Evolutionary conservation across 2,329 filamentous ascomycete genomes (phyloP), one percentile per base, ranked within the genome.

Genomic region (Setomelanomma holmii): DNA sequence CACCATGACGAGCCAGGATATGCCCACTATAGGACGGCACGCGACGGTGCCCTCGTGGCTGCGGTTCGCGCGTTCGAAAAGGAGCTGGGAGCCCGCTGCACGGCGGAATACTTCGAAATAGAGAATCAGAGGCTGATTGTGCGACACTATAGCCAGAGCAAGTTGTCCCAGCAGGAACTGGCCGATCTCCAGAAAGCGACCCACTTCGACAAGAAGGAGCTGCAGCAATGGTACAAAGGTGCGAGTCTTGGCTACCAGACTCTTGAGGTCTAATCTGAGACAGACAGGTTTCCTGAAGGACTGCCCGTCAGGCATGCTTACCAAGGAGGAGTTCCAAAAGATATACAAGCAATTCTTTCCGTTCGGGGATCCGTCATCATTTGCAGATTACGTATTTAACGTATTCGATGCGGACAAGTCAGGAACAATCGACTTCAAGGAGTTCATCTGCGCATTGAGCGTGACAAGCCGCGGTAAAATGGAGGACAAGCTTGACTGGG

Each of bases 141-240:
- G 52, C 57, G 43, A 55, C 60, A 58, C 55, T 61, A 66, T 73
- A 99, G 95, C 80, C 95, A 98, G 83, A 98, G 93, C 68, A 99
- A 98, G 83, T 89, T 99, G 75, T 96, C 93, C 53, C 91, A 95
- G 76, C 89, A 96, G 78, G 92, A 99, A 84, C 89, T 99, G 73
- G 86, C 85, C 64, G 95, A 99, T 78, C 87, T 99, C 65, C 93
- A 98, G 76, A 95, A 91, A 82, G 92, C 92, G 55, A 99, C 95
- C 60, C 92, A 98, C 78, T 99, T 99, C 74, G 95, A 99, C 79
- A 97, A 97, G 88, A 98, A 98, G 83, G 95, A 99, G 79, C 79
- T 99, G 74, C 95, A 99, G 77, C 93, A 98, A 87, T 99, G 95
- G 95, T 98, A 99, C 80, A 98, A 98, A 84, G 95, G 95, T 96